Evolutionary conservation across 2,329 filamentous ascomycete genomes (phyloP).

Genomic region (Paradendryphiella salina): DNA sequence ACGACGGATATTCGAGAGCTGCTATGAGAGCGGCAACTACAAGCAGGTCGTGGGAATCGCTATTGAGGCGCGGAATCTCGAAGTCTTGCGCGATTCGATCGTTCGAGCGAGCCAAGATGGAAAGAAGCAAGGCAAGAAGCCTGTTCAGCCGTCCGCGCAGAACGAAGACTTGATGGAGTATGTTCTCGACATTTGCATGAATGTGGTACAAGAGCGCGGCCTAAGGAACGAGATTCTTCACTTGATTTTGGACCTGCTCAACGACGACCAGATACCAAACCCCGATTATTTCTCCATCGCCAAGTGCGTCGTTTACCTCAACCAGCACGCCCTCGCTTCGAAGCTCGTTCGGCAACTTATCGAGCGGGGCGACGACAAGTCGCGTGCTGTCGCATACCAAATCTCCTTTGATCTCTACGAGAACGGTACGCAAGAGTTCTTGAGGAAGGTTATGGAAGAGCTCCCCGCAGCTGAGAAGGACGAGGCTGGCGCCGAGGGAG

Average conservation of each 20-base stretch:
- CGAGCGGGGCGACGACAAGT: conserved; percentile 74
- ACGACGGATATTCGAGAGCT: conserved; percentile 87
- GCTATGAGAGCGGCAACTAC: conserved; percentile 82
- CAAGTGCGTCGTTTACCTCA: conserved; percentile 94
- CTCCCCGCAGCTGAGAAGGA: conserved; percentile 62
- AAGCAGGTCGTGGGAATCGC: conserved; percentile 96
- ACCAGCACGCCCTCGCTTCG: conserved; percentile 88
- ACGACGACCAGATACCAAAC: conserved; percentile 85
- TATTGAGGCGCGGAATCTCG: conserved; percentile 89
- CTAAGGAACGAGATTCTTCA: conserved; percentile 83
- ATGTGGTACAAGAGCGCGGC: conserved; percentile 89
- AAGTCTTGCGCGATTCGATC: conserved; percentile 84
- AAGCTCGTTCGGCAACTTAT: conserved; percentile 82
- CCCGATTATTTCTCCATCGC: conserved; percentile 98
- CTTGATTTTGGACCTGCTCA: conserved; percentile 92
- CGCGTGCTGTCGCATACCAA: conserved; percentile 87
- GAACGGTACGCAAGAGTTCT: conserved; percentile 96
- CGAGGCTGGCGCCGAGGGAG: conserved; percentile 52
- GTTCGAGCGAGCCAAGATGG: conserved; percentile 86
- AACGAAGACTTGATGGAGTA: conserved; percentile 97
- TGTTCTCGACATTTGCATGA: conserved; percentile 93
- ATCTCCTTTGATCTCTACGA: conserved; percentile 98
- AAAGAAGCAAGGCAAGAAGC: conserved; percentile 65
- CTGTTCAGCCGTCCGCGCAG: conserved; percentile 58
- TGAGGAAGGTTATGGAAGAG: conserved; percentile 83